Evolutionary conservation across 306 rosid species (phyloP), one percentile per base, ranked within the genome.

Genomic region (Sicyos edulis): DNA sequence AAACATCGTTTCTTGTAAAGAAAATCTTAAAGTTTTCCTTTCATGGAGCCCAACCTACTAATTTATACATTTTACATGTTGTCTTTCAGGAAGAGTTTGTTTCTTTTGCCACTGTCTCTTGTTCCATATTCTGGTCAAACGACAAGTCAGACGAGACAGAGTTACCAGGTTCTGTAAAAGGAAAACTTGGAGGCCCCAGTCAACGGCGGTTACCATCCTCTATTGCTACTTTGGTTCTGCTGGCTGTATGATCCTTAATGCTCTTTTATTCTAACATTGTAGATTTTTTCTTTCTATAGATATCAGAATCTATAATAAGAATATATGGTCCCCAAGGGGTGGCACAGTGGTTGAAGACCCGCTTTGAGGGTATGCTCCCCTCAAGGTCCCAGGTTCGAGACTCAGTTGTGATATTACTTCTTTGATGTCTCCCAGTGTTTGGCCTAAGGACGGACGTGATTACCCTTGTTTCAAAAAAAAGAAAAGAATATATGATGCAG

Each of bases 151-250:
- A 83, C 51, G 92, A 82, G 60, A 59, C 78, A 50, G 42, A 70
- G 70, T 85, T 92, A 26, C 96, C 98, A 56, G 80, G 93, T 80
- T 82, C 93, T 24, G 96, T 92, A 52, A 92, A 77, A 79, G 98
- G 98, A 74, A 92, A 83, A 74, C 98, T 92, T 62, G 98, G 98
- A 79, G 98, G 98, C 61, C 98, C 96, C 37, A 90, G 98, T 82
- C 98, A 90, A 79, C 89, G 98, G 54, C 88, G 98, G 75, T 77
- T 92, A 76, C 81, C 96, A 75, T 81, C 86, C 76, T 84, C 88
- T 58, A 82, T 83, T 80, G 78, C 96, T 53, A 76, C 91, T 42
- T 74, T 79, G 40, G 98, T 88, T 63, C 73, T 92, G 81, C 90
- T 84, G 78, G 93, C 93, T 51, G 98, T 88, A 90, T 56, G 78